Percentiles rank a stretch among this genome's conserved stretches.
phyloP scores from a whole-genome alignment of 176 grass and related monocot genomes.

The Bromus sterilis region DNA sequence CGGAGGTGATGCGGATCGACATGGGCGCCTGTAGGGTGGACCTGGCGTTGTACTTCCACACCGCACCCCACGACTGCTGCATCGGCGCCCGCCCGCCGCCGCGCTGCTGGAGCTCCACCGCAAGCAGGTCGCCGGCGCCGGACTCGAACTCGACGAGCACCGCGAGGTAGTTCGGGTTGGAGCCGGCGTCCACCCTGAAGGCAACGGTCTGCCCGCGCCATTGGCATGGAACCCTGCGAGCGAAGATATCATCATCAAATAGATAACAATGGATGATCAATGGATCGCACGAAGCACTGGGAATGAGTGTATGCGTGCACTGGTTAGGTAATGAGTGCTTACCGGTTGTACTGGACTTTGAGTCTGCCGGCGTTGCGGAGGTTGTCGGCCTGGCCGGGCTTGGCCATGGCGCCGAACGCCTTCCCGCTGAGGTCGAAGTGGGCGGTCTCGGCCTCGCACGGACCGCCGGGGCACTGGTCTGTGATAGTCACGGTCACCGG shows the following conservation, averaged over 20 bases:
- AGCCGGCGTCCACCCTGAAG: too few species aligned
- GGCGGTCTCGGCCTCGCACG: conserved; percentile 38
- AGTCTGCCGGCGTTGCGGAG: too few species aligned
- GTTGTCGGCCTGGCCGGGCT: too few species aligned
- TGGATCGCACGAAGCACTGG: too few species aligned
- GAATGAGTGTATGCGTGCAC: too few species aligned
- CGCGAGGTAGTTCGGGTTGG: too few species aligned
- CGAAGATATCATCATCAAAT: too few species aligned
- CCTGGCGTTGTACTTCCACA: conserved; percentile 44
- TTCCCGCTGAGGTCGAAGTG: too few species aligned
- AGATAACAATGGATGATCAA: too few species aligned
- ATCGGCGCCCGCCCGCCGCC: conserved; percentile 20
- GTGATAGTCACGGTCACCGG: conserved; percentile 56
- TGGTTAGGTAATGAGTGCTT: too few species aligned
- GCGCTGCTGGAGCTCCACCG: conserved; percentile 43
- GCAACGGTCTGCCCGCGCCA: conserved; percentile 23
- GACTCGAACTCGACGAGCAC: conserved; percentile 39
- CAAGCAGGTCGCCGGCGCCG: conserved; percentile 44
- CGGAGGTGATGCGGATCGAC: conserved; percentile 46
- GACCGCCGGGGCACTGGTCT: conserved; percentile 44
- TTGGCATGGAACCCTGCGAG: conserved; percentile 43
- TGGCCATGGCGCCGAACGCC: too few species aligned
- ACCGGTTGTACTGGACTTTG: conserved; percentile 60
- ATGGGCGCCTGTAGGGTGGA: too few species aligned
- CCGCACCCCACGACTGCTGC: conserved; percentile 59